phyloP scores from a whole-genome alignment of 1,284 basidiomycete genomes.

The Jaminaea rosea region DNA sequence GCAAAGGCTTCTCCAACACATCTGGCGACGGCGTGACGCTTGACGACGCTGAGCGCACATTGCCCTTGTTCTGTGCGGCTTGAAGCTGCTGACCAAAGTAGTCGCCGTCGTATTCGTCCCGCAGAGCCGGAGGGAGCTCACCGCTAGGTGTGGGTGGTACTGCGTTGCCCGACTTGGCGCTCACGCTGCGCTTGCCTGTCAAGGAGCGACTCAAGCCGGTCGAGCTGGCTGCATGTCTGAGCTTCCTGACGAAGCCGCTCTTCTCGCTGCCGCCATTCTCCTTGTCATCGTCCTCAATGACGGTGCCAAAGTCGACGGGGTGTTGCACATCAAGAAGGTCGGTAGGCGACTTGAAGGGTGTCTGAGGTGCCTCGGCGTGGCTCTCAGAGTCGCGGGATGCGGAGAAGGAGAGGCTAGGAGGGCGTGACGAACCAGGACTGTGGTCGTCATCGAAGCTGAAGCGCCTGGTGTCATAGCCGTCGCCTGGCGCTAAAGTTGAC shows the following conservation, averaged over 20 bases:
- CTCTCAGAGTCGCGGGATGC: neutral
- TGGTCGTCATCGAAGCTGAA: neutral
- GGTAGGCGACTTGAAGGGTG: neutral
- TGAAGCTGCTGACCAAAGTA: neutral
- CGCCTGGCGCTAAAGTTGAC: neutral
- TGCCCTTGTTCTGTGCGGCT: neutral
- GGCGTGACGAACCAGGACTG: neutral
- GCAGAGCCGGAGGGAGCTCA: too few species aligned
- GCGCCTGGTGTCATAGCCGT: neutral
- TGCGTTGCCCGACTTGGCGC: neutral
- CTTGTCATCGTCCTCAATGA: neutral
- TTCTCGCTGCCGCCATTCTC: neutral
- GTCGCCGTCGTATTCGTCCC: too few species aligned
- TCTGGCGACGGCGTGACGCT: neutral
- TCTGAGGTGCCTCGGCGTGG: neutral
- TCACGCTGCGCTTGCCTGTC: neutral
- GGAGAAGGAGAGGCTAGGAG: neutral
- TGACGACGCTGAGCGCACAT: neutral
- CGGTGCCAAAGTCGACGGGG: neutral
- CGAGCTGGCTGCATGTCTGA: neutral
- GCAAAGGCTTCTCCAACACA: neutral
- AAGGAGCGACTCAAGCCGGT: neutral
- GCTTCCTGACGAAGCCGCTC: neutral
- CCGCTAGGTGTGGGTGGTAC: too few species aligned
- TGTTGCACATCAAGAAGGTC: neutral